A percentile compares a stretch with the other conserved stretches of the same genome.
phyloP scores from a whole-genome alignment of 1,139 yeast species.

The Magnusiomyces starmeri region DNA sequence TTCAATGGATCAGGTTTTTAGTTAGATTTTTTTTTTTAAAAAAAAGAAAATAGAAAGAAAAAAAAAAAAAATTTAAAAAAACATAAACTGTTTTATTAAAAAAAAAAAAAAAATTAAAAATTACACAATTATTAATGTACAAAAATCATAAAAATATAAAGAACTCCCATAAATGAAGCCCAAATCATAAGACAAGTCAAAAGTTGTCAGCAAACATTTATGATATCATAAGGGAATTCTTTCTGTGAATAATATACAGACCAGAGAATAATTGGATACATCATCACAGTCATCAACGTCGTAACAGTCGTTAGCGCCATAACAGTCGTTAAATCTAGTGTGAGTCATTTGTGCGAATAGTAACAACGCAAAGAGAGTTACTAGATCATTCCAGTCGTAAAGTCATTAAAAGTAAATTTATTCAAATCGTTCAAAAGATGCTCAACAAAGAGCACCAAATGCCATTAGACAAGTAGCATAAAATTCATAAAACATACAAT shows the following conservation, averaged over 20 bases:
- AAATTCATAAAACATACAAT: too few species aligned
- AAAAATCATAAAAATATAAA: too few species aligned
- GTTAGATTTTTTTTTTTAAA: not conserved
- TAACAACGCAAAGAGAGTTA: not conserved
- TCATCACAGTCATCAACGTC: slow-evolving; percentile 1
- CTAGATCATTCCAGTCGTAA: too few species aligned
- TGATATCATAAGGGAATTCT: too few species aligned
- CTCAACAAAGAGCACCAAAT: too few species aligned
- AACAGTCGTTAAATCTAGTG: not conserved
- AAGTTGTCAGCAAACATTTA: too few species aligned
- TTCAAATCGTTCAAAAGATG: too few species aligned
- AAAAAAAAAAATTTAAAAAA: not conserved
- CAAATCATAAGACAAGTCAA: not conserved
- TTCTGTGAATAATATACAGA: not conserved
- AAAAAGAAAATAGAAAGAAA: not conserved
- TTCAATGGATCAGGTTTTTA: slow-evolving; percentile 57
- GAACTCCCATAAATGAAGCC: not conserved
- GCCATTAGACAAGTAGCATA: too few species aligned
- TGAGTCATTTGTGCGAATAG: not conserved
- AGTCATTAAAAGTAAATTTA: too few species aligned
- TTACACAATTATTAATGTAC: not conserved
- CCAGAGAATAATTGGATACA: not conserved
- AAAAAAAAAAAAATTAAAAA: not conserved
- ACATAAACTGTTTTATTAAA: not conserved
- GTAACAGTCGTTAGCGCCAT: not conserved